These are phyloP conservation scores for Dendrocalamus sinicus DNA, from an alignment of 176 grass and related monocot genomes.

Conservation along the genomic window DNA sequence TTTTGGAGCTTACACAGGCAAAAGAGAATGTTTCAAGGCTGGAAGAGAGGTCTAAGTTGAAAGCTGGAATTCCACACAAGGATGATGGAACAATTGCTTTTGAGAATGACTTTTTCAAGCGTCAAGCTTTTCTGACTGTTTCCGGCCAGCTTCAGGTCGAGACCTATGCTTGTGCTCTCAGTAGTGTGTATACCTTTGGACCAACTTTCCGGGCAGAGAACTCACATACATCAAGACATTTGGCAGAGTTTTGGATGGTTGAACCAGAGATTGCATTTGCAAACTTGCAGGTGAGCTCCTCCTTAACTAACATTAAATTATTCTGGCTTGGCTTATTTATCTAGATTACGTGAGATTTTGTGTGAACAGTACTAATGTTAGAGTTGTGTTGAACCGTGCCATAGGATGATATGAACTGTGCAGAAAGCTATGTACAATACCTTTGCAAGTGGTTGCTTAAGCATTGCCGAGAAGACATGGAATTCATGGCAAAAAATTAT, in stretches of 20 bases:
- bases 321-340: slow-evolving; percentile 14
- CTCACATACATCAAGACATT: slow-evolving; percentile 88
- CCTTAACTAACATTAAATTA: not conserved
- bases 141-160: slow-evolving; percentile 97
- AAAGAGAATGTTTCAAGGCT: slow-evolving; percentile 69
- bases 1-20: slow-evolving; percentile 66
- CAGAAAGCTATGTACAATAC: slow-evolving; percentile 84
- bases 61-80: slow-evolving; percentile 68
- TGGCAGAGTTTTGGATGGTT: slow-evolving; percentile 99
- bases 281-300: slow-evolving; percentile 72
- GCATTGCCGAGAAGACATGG: slow-evolving; percentile 83
- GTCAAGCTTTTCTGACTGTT: slow-evolving; percentile 93
- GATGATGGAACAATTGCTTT: slow-evolving; percentile 76
- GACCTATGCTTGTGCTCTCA: slow-evolving; percentile 87
- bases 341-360: not conserved
- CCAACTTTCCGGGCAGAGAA: slow-evolving; percentile 96
- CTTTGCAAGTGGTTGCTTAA: slow-evolving; percentile 95
- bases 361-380: slow-evolving; percentile 19
- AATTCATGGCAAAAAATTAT: slow-evolving; percentile 89
- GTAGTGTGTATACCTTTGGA: slow-evolving; percentile 95
- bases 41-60: slow-evolving; percentile 94
- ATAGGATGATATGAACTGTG: slow-evolving; percentile 95
- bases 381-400: slow-evolving; percentile 23
- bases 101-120: slow-evolving; percentile 85
- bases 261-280: slow-evolving; percentile 98